Percentiles rank a stretch among this genome's conserved stretches.
These are phyloP conservation scores for Neopestalotiopsis sp. DNA, from an alignment of 2,329 filamentous ascomycete genomes.

Conservation along the genomic window DNA sequence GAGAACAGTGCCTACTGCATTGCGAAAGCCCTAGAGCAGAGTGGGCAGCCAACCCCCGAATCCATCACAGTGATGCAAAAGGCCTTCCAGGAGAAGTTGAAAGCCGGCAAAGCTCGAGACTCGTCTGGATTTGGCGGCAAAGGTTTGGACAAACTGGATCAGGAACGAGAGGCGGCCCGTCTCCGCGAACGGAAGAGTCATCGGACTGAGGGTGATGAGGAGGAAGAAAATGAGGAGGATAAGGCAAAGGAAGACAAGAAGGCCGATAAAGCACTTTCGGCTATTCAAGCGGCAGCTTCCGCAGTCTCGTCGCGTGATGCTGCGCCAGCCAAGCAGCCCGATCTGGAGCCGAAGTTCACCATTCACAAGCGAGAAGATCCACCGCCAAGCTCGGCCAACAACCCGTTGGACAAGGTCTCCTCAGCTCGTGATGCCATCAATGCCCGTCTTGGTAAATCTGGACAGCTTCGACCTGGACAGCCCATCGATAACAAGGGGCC, in stretches of 20 bases:
- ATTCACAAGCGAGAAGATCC: conserved; percentile 73
- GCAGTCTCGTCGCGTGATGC: conserved; percentile 59
- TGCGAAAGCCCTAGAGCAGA: conserved; percentile 90
- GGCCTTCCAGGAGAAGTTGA: conserved; percentile 87
- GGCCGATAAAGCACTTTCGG: conserved; percentile 69
- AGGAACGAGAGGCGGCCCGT: conserved; percentile 86
- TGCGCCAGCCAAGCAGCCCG: conserved; percentile 37
- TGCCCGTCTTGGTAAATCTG: conserved; percentile 85
- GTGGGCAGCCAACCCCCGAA: conserved; percentile 82
- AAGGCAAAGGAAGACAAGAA: conserved; percentile 73
- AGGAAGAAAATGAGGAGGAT: conserved; percentile 75
- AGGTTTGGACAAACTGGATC: conserved; percentile 88
- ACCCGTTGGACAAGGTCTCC: conserved; percentile 83
- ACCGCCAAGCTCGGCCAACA: conserved; percentile 55
- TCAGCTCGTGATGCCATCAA: conserved; percentile 94
- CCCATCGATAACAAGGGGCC: conserved; percentile 98
- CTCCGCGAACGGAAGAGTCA: conserved; percentile 87
- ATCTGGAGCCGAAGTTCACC: conserved; percentile 65
- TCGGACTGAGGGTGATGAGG: conserved; percentile 84
- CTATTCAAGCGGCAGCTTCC: conserved; percentile 68
- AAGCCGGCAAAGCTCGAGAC: conserved; percentile 88
- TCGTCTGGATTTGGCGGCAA: conserved; percentile 93
- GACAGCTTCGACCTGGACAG: conserved; percentile 87
- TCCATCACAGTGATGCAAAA: conserved; percentile 69
- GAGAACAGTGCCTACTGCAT: conserved; percentile 90